Percentiles rank a stretch among this genome's conserved stretches.
These are phyloP conservation scores for Aureobasidium mangrovei DNA, from an alignment of 2,329 filamentous ascomycete species.

Conservation along the genomic window DNA sequence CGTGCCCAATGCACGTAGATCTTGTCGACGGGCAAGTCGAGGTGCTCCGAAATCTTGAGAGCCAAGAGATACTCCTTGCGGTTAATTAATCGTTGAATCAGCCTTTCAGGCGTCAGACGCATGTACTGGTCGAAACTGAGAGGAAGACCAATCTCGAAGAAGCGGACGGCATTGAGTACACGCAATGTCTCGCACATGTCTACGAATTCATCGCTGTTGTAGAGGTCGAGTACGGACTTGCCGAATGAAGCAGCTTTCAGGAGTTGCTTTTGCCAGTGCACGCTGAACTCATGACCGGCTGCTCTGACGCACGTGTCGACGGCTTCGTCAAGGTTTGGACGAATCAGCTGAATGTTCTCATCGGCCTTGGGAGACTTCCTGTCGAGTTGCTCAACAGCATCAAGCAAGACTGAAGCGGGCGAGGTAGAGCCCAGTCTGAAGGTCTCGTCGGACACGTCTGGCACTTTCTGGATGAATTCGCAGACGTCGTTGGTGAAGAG, in stretches of 20 bases:
- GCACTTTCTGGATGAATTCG: slow-evolving; percentile 93
- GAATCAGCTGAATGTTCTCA: slow-evolving; percentile 92
- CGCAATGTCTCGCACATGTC: slow-evolving; percentile 94
- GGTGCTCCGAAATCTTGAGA: slow-evolving; percentile 76
- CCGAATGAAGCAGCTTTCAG: slow-evolving; percentile 96
- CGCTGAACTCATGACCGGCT: slow-evolving; percentile 81
- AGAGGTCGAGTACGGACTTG: slow-evolving; percentile 93
- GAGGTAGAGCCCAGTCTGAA: slow-evolving; percentile 84
- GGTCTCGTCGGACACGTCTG: slow-evolving; percentile 61
- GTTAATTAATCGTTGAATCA: slow-evolving; percentile 79
- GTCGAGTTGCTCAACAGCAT: slow-evolving; percentile 85
- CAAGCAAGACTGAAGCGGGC: slow-evolving; percentile 82
- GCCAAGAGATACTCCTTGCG: slow-evolving; percentile 87
- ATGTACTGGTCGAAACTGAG: slow-evolving; percentile 91
- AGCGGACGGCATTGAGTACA: slow-evolving; percentile 84
- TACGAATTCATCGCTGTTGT: slow-evolving; percentile 97
- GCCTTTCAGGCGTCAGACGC: slow-evolving; percentile 75
- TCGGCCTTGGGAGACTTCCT: slow-evolving; percentile 94
- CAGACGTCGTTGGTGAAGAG: slow-evolving; percentile 89
- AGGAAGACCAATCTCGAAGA: slow-evolving; percentile 82
- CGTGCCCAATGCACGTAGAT: slow-evolving; percentile 98
- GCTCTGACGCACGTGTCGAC: slow-evolving; percentile 91
- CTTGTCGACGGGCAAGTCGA: slow-evolving; percentile 74
- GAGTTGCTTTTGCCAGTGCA: slow-evolving; percentile 88
- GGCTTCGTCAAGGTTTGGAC: slow-evolving; percentile 77